A percentile compares a stretch with the other conserved stretches of the same genome.
phyloP scores from a whole-genome alignment of 495 filamentous ascomycete species.

The Achaetomiella virescens region DNA sequence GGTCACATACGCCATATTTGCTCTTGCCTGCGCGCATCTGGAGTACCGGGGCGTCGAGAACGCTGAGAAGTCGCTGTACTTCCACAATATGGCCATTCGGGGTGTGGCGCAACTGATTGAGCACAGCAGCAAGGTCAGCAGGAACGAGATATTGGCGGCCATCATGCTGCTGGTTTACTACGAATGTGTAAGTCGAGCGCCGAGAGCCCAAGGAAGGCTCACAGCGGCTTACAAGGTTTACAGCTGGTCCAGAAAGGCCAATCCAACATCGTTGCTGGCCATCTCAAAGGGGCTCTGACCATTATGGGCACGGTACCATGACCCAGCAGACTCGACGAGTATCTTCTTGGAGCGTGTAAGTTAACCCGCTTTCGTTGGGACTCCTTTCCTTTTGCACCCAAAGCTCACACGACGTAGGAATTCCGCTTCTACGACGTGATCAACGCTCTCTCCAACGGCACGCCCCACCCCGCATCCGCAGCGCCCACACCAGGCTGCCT shows the following conservation, averaged over 20 bases:
- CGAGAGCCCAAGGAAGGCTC: not conserved
- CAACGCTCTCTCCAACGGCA: conserved; percentile 55
- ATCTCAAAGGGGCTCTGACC: conserved; percentile 54
- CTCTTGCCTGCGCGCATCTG: conserved; percentile 52
- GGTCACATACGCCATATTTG: conserved; percentile 53
- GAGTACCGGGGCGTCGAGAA: conserved; percentile 53
- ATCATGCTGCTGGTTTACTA: conserved; percentile 61
- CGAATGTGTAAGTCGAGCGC: conserved; percentile 46
- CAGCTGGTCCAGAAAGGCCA: conserved; percentile 55
- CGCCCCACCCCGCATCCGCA: conserved; percentile 48
- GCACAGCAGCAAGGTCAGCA: conserved; percentile 42
- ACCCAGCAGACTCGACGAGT: conserved; percentile 44
- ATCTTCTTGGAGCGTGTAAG: conserved; percentile 53
- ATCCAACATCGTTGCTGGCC: conserved; percentile 52
- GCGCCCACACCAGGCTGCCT: conserved; percentile 43
- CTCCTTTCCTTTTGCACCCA: not conserved
- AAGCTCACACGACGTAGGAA: conserved; percentile 32
- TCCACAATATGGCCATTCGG: conserved; percentile 54
- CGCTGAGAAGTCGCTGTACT: conserved; percentile 50
- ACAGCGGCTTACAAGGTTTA: not conserved
- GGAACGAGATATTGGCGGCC: conserved; percentile 53
- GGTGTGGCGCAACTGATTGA: conserved; percentile 53
- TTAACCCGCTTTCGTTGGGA: not conserved
- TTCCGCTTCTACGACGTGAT: conserved; percentile 63
- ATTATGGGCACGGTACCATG: conserved; percentile 48